A percentile compares a stretch with the other conserved stretches of the same genome.
Conservation (phyloP, 805 yeast genomes). For the Metschnikowia noctiluminum region DNA sequence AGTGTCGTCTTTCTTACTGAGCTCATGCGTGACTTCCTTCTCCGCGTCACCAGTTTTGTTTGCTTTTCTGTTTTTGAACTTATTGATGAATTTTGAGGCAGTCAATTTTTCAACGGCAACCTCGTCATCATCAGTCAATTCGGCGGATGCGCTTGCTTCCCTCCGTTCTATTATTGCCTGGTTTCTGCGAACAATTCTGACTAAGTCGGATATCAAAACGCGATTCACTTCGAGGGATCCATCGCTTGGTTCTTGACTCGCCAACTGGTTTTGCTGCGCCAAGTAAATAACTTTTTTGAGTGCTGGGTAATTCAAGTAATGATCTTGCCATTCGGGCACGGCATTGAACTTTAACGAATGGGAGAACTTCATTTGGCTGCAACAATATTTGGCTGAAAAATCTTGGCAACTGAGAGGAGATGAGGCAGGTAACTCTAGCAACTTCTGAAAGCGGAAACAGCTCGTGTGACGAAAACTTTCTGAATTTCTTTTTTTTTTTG, state of each 20-base stretch:
- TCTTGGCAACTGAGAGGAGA: conserved; percentile 4
- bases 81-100: conserved; percentile 19
- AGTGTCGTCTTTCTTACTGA: conserved; percentile 6
- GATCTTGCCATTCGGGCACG: conserved; percentile 54
- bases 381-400: neutral
- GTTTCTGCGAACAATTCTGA: conserved; percentile 15
- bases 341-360: conserved; percentile 49
- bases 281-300: conserved; percentile 56
- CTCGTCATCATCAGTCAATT: conserved; percentile 9
- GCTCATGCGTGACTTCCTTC: conserved; percentile 2
- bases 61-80: conserved; percentile 16
- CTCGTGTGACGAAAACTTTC: conserved; percentile 7
- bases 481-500: neutral
- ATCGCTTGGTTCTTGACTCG: conserved; percentile 23
- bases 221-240: conserved; percentile 21
- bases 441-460: conserved; percentile 2
- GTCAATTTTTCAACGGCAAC: conserved; percentile 11
- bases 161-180: conserved; percentile 7
- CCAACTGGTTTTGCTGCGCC: conserved; percentile 43
- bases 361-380: conserved; percentile 42
- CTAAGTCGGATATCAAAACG: conserved; percentile 29
- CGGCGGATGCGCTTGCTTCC: conserved; percentile 4
- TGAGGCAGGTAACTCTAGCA: neutral
- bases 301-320: conserved; percentile 43
- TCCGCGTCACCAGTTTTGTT: conserved; percentile 8